These are phyloP conservation scores for Singerocomus rubriflavus DNA, from an alignment of 1,284 basidiomycete genomes.

Conservation along the genomic window DNA sequence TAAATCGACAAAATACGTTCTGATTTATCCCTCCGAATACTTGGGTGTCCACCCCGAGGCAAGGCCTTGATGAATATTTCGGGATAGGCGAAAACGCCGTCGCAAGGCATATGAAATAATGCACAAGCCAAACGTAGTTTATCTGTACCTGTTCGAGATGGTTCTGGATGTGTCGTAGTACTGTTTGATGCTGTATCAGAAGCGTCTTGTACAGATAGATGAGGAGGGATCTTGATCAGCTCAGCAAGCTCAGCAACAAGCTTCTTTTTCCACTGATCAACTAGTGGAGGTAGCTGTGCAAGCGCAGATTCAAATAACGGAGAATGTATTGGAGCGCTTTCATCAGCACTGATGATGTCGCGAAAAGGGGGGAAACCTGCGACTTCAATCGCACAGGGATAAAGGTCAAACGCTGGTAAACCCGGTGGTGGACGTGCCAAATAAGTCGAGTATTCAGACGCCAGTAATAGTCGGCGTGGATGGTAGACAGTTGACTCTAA, in stretches of 20 bases:
- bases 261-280: constrained; percentile 8
- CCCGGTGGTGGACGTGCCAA: not conserved
- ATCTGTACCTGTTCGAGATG: not conserved
- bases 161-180: not conserved
- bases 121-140: constrained; percentile 12
- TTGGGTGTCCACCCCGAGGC: too few relatives aligned
- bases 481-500: constrained; percentile 11
- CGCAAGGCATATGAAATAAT: not conserved
- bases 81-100: not conserved
- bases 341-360: constrained; percentile 8
- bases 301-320: constrained; percentile 13
- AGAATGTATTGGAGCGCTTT: not conserved
- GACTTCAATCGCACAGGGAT: constrained; percentile 14
- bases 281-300: constrained; percentile 10
- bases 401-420: constrained; percentile 1
- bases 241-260: constrained; percentile 6
- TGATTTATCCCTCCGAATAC: too few relatives aligned
- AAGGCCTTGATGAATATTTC: not conserved
- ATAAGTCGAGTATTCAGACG: not conserved
- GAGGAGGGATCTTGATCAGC: constrained; percentile 5
- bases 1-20: not conserved
- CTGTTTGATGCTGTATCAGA: not conserved
- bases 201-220: not conserved
- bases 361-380: constrained; percentile 5
- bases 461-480: constrained; percentile 6